phyloP scores from a whole-genome alignment of 106 monocot genomes.

The Dioscorea zingiberensis region DNA sequence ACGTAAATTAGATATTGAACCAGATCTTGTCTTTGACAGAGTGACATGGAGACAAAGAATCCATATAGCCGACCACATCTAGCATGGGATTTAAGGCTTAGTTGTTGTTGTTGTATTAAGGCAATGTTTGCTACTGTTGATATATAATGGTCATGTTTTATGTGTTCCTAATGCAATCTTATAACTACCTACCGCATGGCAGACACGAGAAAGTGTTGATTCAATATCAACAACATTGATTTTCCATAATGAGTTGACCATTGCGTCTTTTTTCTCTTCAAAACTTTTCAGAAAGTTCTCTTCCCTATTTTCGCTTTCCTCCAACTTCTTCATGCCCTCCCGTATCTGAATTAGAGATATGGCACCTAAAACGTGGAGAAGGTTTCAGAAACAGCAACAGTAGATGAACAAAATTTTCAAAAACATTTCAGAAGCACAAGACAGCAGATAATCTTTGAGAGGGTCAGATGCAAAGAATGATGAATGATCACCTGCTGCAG shows the following conservation, averaged over 20 bases:
- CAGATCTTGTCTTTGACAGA: no score
- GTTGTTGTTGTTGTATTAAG: no score
- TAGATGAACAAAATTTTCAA: background rate
- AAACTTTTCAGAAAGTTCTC: conserved; percentile 51
- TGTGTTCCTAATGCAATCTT: no score
- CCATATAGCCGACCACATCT: no score
- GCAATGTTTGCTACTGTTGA: background rate
- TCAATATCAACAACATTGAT: conserved; percentile 96
- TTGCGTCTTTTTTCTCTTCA: conserved; percentile 78
- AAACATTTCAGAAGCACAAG: background rate
- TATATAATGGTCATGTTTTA: background rate
- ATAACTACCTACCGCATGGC: conserved; percentile 60
- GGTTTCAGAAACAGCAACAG: background rate
- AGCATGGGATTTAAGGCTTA: no score
- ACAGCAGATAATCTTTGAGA: background rate
- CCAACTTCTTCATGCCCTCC: conserved; percentile 74
- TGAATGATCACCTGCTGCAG: conserved; percentile 65
- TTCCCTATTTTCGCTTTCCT: conserved; percentile 49
- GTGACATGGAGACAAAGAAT: no score
- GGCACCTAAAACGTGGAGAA: conserved; percentile 43
- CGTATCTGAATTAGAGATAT: conserved; percentile 75
- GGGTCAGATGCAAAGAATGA: background rate
- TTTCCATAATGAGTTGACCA: conserved; percentile 96
- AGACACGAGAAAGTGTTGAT: conserved; percentile 78
- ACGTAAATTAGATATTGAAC: no score